Evolutionary conservation across 139 green algal genomes (phyloP).

Genomic region (Chlorella vulgaris): DNA sequence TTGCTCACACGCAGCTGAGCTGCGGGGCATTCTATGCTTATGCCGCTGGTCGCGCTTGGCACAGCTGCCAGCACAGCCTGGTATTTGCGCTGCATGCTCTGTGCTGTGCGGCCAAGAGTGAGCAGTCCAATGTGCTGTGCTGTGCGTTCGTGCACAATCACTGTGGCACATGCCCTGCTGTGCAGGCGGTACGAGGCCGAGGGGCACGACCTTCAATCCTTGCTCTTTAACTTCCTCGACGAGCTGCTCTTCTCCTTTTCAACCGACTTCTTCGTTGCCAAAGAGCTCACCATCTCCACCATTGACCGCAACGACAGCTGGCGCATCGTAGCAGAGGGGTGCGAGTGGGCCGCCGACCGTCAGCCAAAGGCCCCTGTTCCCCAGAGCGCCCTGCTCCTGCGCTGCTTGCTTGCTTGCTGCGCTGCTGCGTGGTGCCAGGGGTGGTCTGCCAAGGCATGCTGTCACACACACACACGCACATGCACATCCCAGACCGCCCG

Average conservation of each 20-base stretch:
- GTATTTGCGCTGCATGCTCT: not conserved
- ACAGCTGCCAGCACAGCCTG: too few species aligned
- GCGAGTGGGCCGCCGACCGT: not conserved
- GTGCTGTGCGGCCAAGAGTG: not conserved
- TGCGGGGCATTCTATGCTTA: too few species aligned
- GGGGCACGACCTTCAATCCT: constrained; percentile 80
- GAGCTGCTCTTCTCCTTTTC: constrained; percentile 84
- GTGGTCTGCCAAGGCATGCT: too few species aligned
- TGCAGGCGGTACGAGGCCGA: constrained; percentile 53
- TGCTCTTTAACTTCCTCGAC: constrained; percentile 87
- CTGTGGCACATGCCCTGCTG: not conserved
- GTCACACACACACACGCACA: too few species aligned
- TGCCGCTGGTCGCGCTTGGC: too few species aligned
- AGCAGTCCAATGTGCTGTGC: too few species aligned
- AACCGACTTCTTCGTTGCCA: constrained; percentile 74
- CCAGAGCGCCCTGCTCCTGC: too few species aligned
- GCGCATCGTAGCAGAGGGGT: constrained; percentile 24
- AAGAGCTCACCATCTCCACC: constrained; percentile 50
- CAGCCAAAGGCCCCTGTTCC: too few species aligned
- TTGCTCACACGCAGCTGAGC: not conserved
- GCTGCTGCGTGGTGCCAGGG: too few species aligned
- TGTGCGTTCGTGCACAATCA: not conserved
- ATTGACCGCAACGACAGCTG: constrained; percentile 56
- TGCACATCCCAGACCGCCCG: too few species aligned
- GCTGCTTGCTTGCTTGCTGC: too few species aligned